Evolutionary conservation across 2,329 filamentous ascomycete genomes (phyloP), one percentile per base, ranked within the genome.

Genomic region (Ceratocystis ficicola): DNA sequence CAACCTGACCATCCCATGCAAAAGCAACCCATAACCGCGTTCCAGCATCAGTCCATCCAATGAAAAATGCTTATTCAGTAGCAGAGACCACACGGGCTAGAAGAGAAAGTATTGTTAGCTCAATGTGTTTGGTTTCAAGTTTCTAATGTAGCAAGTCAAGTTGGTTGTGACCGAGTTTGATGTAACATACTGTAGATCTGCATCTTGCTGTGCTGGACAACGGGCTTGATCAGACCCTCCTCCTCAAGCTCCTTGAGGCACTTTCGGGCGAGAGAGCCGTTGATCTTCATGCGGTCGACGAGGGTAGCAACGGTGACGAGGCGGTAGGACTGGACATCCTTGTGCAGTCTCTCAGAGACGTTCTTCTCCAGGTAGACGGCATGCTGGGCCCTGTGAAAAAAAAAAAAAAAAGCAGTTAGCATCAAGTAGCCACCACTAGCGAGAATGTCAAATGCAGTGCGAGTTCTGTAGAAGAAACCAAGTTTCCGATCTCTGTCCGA

Each of bases 271-370:
- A 99, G 83, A 74, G 90, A 96, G 77, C 94, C 95, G 84, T 99
- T 99, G 85, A 99, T 95, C 91, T 99, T 99, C 80, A 99, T 86
- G 81, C 94, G 87, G 82, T 99, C 94, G 86, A 99, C 94, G 76
- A 99, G 91, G 75, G 90, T 93, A 76, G 94, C 92, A 76, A 97
- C 89, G 77, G 94, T 97, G 82, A 99, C 91, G 79, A 99, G 91
- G 77, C 94, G 91, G 89, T 97, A 99, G 71, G 94, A 96, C 82
- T 97, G 94, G 75, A 99, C 95, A 86, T 99, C 94, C 86, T 99
- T 99, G 86, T 96, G 89, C 80, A 99, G 91, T 85, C 95, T 96
- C 82, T 99, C 94, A 73, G 88, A 89, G 77, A 88, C 96, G 81
- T 83, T 77, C 87, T 99, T 99, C 85, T 99, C 94, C 82, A 99